Percentiles rank a stretch among this genome's conserved stretches.
Conservation (phyloP, 768 basidiomycete species). For the Suillus occidentalis region DNA sequence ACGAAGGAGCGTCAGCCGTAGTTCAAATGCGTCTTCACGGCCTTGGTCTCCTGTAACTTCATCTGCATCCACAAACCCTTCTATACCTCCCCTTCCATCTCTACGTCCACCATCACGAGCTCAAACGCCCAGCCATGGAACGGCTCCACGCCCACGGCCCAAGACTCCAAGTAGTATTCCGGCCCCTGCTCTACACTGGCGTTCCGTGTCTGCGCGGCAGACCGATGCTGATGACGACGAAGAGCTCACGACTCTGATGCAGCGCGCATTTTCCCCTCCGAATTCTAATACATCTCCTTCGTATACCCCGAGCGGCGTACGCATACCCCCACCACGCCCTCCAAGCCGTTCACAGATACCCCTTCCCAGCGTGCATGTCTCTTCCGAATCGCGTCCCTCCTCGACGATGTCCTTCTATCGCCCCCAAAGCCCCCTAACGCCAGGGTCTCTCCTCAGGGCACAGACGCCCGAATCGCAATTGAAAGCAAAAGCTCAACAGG, state of each 20-base stretch:
- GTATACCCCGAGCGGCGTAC: constrained; percentile 41
- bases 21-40: constrained; percentile 74
- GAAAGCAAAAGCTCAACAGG: constrained; percentile 58
- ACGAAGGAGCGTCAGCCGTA: constrained; percentile 67
- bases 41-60: constrained; percentile 80
- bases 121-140: constrained; percentile 48
- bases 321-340: constrained; percentile 62
- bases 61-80: constrained; percentile 57
- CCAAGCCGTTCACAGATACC: constrained; percentile 86
- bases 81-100: constrained; percentile 36
- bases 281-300: constrained; percentile 46
- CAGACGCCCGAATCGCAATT: constrained; percentile 71
- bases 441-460: constrained; percentile 44
- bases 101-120: constrained; percentile 53
- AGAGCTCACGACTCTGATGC: constrained; percentile 43
- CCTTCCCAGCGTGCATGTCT: constrained; percentile 69
- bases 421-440: constrained; percentile 52
- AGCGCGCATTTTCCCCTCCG: constrained; percentile 64
- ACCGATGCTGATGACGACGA: constrained; percentile 48
- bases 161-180: constrained; percentile 84
- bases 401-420: constrained; percentile 71
- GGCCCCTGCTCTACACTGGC: constrained; percentile 50
- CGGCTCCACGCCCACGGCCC: constrained; percentile 67
- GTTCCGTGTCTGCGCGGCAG: constrained; percentile 47
- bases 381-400: constrained; percentile 66